Base-by-base conservation (phyloP, 2,329 filamentous ascomycete species). In the Orbilia brochopaga region DNA sequence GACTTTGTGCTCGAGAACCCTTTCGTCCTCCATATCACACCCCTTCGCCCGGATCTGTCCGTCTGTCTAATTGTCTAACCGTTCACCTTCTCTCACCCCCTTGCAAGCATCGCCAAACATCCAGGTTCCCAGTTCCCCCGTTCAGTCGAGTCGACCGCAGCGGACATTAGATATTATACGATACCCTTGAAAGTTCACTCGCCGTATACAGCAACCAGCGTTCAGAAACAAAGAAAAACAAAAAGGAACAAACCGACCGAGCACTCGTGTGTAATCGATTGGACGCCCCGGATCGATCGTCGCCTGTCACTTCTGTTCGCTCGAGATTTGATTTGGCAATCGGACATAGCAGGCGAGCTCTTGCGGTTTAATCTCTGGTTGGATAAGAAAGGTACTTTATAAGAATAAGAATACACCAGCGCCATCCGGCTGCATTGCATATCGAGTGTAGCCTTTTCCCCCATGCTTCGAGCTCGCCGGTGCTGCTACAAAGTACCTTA, bases 371-470 rank as follows among this genome's bases (percentile, higher is more conserved):
- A n/a, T n/a, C n/a, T 42, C n/a, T 42, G 37, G 37, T 15, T 42
- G 37, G 37, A 42, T 42, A 13, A 42, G n/a, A 37, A 37, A 37
- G 37, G 37, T 42, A 42, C 37, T 15, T 42, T 17, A 42, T 2
- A 42, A 42, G 4, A 15, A 13, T 15, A 4, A 42, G n/a, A 59
- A 17, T 37, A 46, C 4, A 59, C 37, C 8, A 10, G 35, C 30
- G 13, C 24, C 24, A 30, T 23, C 40, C 56, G 32, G 35, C 42
- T 46, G 32, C 23, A 19, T 37, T 54, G 55, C 55, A 48, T 59
- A 54, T 48, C 46, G 32, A 52, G 52, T 8, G 27, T 56, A 57
- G 32, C 53, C 53, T 50, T 58, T 40, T 27, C 19, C 13, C 42
- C 19, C 13, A 37, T n/a, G 32, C 51, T 42, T 42, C 37, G 37